phyloP scores from a whole-genome alignment of 148 eudicot genomes.

The Camellia lanceoleosa region DNA sequence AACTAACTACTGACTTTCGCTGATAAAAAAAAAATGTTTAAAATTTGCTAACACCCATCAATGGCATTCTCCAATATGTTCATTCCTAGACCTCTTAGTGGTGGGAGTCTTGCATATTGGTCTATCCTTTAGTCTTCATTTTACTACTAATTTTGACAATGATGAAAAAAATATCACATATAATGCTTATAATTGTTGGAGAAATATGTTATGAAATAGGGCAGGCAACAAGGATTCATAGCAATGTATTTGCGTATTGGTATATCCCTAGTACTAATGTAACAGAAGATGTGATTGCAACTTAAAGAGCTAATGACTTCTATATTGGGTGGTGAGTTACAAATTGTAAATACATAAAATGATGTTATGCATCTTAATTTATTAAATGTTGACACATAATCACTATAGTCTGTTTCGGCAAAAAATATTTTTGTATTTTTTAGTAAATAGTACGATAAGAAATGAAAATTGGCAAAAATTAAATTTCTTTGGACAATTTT shows the following conservation, averaged over 20 bases:
- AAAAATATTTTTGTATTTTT: background rate
- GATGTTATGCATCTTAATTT: background rate
- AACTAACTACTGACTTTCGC: no score
- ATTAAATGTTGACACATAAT: background rate
- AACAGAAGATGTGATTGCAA: slow-evolving; percentile 44
- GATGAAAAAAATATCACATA: background rate
- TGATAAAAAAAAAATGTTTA: no score
- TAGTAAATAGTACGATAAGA: background rate
- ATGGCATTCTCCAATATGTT: no score
- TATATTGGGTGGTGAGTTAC: slow-evolving; percentile 46
- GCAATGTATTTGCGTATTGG: slow-evolving; percentile 39
- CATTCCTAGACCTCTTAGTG: no score
- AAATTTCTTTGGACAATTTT: no score
- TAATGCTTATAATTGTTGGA: background rate
- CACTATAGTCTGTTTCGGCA: background rate
- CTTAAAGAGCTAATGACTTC: slow-evolving; percentile 47
- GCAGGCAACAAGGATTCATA: slow-evolving; percentile 47
- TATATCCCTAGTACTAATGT: slow-evolving; percentile 36
- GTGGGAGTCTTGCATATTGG: no score
- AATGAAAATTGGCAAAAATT: no score
- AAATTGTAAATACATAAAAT: background rate
- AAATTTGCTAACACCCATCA: no score
- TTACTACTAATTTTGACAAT: no score
- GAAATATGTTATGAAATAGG: slow-evolving; percentile 27
- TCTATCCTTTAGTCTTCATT: no score